A percentile compares a stretch with the other conserved stretches of the same genome.
These are phyloP conservation scores for Picea engelmannii DNA, from an alignment of 83 land plant genomes.

Conservation along the genomic window DNA sequence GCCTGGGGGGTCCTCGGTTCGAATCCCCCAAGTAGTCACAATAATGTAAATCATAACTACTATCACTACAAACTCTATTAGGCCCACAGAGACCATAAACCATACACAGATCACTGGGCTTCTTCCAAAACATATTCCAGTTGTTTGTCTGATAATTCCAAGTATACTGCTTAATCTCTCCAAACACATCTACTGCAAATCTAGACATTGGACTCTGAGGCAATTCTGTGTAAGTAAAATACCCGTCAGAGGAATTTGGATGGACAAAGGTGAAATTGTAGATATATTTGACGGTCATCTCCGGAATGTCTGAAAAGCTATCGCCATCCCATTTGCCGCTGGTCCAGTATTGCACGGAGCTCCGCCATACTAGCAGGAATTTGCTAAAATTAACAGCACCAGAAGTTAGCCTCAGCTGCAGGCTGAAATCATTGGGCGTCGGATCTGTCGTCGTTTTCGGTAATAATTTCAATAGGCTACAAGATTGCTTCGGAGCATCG, in stretches of 20 bases:
- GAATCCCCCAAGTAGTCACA: constrained; percentile 29
- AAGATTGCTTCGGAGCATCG: no score
- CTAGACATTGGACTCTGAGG: constrained; percentile 15
- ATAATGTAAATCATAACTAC: neutral
- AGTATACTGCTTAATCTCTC: constrained; percentile 18
- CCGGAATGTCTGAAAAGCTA: constrained; percentile 22
- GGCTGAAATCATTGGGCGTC: constrained; percentile 22
- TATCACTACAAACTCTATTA: constrained; percentile 17
- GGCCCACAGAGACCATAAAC: constrained; percentile 27
- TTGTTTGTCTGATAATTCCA: constrained; percentile 7
- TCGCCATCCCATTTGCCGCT: constrained; percentile 40
- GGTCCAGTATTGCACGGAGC: neutral
- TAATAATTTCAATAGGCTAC: no score
- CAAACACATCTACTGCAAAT: constrained; percentile 10
- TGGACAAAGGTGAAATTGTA: constrained; percentile 21
- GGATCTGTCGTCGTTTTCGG: constrained; percentile 36
- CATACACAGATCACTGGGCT: constrained; percentile 22
- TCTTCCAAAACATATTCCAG: constrained; percentile 24
- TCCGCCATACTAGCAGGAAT: constrained; percentile 16
- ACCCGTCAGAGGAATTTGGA: constrained; percentile 5
- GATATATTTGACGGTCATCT: constrained; percentile 10
- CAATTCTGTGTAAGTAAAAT: constrained; percentile 8
- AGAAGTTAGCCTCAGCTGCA: neutral
- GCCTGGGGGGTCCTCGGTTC: constrained; percentile 1
- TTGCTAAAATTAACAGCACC: constrained; percentile 19